Evolutionary conservation across 768 basidiomycete genomes (phyloP).

Genomic region (Sarcodon sp.): DNA sequence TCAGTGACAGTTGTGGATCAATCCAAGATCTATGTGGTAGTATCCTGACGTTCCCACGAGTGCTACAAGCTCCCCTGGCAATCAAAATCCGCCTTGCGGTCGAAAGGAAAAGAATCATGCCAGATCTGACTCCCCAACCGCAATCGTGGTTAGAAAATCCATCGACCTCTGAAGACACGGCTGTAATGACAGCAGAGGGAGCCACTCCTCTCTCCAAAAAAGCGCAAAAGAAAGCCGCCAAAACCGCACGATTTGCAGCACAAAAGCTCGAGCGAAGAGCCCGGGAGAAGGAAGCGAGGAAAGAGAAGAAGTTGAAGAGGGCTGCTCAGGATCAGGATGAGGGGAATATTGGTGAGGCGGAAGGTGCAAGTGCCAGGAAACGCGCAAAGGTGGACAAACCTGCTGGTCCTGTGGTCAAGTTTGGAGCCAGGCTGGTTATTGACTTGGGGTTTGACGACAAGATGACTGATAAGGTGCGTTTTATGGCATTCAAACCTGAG

Average conservation of each 20-base stretch:
- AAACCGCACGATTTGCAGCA: constrained; percentile 49
- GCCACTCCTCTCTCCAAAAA: constrained; percentile 53
- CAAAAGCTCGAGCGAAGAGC: constrained; percentile 64
- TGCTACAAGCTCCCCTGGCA: no score
- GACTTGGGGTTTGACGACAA: constrained; percentile 89
- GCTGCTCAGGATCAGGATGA: constrained; percentile 53
- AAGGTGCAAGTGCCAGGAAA: constrained; percentile 21
- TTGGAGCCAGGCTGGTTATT: constrained; percentile 56
- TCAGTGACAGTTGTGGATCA: no score
- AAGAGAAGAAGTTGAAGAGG: constrained; percentile 58
- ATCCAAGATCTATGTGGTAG: no score
- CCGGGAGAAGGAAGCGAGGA: constrained; percentile 64
- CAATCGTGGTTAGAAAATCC: no score
- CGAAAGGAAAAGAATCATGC: no score
- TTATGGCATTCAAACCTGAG: no score
- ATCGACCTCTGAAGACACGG: no score
- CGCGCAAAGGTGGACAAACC: constrained; percentile 17
- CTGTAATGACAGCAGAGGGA: no score
- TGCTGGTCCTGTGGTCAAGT: constrained; percentile 13
- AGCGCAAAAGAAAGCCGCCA: constrained; percentile 66
- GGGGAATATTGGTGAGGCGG: constrained; percentile 17
- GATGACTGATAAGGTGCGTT: constrained; percentile 87
- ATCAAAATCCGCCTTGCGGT: no score
- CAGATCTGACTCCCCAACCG: no score
- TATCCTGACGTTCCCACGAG: no score